phyloP scores from a whole-genome alignment of 2,329 filamentous ascomycete genomes.

The Neurospora sp. region DNA sequence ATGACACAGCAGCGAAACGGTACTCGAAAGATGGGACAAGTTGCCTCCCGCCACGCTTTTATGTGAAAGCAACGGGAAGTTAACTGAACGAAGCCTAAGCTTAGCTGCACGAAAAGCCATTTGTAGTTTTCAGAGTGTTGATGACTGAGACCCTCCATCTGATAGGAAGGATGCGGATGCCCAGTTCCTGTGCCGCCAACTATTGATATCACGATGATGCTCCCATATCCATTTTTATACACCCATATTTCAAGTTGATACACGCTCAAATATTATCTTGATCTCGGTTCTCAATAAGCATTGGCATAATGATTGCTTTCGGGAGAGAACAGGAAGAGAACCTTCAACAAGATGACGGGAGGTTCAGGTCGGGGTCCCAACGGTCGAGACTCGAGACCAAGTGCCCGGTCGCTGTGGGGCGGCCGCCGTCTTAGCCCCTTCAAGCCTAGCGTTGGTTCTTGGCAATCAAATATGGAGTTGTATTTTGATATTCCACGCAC shows the following conservation, averaged over 20 bases:
- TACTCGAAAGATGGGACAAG: background rate
- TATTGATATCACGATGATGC: background rate
- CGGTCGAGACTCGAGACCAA: background rate
- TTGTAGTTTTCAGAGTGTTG: background rate
- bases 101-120: background rate
- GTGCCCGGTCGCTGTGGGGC: background rate
- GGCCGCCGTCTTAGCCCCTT: background rate
- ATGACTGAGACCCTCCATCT: background rate
- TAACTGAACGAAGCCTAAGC: background rate
- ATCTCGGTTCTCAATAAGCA: background rate
- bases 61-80: background rate
- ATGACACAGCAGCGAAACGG: background rate
- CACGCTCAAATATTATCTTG: background rate
- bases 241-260: background rate
- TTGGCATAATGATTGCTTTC: background rate
- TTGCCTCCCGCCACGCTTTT: background rate
- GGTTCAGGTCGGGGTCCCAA: background rate
- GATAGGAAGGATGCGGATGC: background rate
- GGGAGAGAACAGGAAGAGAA: background rate
- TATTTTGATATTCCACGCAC: background rate
- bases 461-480: too few species aligned
- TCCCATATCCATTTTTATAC: background rate
- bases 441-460: background rate
- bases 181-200: background rate
- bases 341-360: background rate